These are phyloP conservation scores for Xylariaceae sp. DNA, from an alignment of 2,329 filamentous ascomycete species.

Conservation along the genomic window DNA sequence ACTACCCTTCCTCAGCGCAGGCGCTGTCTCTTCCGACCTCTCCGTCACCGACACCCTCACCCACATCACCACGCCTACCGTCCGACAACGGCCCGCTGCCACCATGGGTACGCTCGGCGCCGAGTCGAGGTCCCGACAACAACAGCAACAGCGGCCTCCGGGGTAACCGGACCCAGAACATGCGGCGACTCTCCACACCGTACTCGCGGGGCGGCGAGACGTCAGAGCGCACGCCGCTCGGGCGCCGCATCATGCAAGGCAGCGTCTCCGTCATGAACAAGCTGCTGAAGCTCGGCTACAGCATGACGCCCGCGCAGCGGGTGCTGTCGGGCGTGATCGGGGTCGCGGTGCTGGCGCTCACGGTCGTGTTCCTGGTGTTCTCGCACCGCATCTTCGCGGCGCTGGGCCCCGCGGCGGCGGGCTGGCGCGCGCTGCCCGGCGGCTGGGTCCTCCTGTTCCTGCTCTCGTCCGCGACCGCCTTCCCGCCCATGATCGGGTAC, in stretches of 20 bases:
- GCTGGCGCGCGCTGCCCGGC: conserved; percentile 74
- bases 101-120: conserved; percentile 45
- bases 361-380: conserved; percentile 76
- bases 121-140: neutral
- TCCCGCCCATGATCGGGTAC: conserved; percentile 89
- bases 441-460: conserved; percentile 80
- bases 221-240: conserved; percentile 39
- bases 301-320: conserved; percentile 66
- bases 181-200: conserved; percentile 51
- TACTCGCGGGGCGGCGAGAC: conserved; percentile 40
- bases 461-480: conserved; percentile 76
- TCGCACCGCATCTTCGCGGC: conserved; percentile 79
- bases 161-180: conserved; percentile 21
- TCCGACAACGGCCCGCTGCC: conserved; percentile 50
- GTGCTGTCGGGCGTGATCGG: conserved; percentile 59
- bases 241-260: conserved; percentile 49
- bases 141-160: conserved; percentile 16
- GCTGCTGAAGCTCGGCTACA: conserved; percentile 56
- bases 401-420: conserved; percentile 73
- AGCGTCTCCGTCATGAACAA: conserved; percentile 51
- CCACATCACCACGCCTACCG: conserved; percentile 39
- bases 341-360: conserved; percentile 58
- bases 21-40: conserved; percentile 52
- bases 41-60: conserved; percentile 37
- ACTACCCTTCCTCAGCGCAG: conserved; percentile 57